Conservation (phyloP, 768 basidiomycete genomes). For the Trametes punicea region DNA sequence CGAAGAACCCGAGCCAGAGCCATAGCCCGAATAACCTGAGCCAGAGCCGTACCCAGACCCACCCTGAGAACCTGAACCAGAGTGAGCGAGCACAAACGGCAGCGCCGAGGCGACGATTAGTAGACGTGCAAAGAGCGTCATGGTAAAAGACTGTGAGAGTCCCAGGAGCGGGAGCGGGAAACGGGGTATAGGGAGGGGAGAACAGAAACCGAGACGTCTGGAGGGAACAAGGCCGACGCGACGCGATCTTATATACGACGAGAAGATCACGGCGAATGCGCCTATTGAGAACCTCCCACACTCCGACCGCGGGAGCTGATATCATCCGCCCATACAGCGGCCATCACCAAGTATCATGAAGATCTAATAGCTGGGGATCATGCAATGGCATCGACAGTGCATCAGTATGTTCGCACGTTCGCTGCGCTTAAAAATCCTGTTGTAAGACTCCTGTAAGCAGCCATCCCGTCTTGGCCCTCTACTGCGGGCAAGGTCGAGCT, state of each 20-base stretch:
- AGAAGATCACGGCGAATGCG: constrained; percentile 1
- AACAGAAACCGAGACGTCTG: constrained; percentile 19
- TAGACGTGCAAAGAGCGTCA: constrained; percentile 36
- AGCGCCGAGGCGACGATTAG: constrained; percentile 35
- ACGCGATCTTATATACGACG: constrained; percentile 11
- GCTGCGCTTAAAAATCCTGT: too few relatives aligned
- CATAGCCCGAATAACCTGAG: constrained; percentile 24
- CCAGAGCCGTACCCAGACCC: neutral
- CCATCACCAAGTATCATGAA: constrained; percentile 18
- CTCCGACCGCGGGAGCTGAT: constrained; percentile 7
- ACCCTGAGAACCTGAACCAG: neutral
- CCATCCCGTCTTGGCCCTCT: neutral
- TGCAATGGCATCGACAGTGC: constrained; percentile 2
- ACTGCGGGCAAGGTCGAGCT: neutral
- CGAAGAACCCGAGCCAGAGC: constrained; percentile 27
- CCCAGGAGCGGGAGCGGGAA: constrained; percentile 32
- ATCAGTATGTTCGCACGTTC: neutral
- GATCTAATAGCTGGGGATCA: constrained; percentile 2
- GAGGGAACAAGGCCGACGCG: constrained; percentile 8
- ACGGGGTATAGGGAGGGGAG: constrained; percentile 26
- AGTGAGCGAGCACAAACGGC: constrained; percentile 32
- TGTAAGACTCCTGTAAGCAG: neutral
- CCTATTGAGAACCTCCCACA: constrained; percentile 1
- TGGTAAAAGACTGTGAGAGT: constrained; percentile 29
- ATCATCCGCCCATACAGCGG: constrained; percentile 17